phyloP scores from a whole-genome alignment of 2,329 filamentous ascomycete species.

The Achaetomium macrosporum region DNA sequence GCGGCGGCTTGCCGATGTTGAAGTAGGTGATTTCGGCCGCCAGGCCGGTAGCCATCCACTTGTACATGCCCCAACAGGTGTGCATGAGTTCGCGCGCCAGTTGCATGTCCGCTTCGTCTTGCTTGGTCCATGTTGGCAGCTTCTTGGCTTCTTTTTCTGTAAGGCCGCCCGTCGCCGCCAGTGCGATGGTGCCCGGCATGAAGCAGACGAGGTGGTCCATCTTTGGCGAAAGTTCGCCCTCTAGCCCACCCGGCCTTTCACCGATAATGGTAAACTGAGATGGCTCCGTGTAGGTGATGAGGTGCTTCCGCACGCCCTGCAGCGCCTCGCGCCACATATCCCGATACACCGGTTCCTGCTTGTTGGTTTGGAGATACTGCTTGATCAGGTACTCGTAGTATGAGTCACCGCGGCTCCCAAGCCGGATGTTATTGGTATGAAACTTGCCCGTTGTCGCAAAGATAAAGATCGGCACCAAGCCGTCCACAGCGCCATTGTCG shows the following conservation, averaged over 20 bases:
- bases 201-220: conserved; percentile 99
- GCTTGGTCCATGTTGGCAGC: conserved; percentile 63
- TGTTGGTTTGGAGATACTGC: conserved; percentile 90
- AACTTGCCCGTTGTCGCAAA: conserved; percentile 74
- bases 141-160: conserved; percentile 70
- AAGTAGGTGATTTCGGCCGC: conserved; percentile 95
- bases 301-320: conserved; percentile 79
- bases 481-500: conserved; percentile 70
- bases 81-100: conserved; percentile 89
- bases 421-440: conserved; percentile 75
- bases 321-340: conserved; percentile 92
- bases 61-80: conserved; percentile 98
- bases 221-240: conserved; percentile 65
- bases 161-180: conserved; percentile 75
- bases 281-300: conserved; percentile 80
- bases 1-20: conserved; percentile 63
- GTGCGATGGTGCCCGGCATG: conserved; percentile 90
- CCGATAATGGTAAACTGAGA: conserved; percentile 83
- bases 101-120: conserved; percentile 80
- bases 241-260: conserved; percentile 72
- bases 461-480: conserved; percentile 87
- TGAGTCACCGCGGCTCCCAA: conserved; percentile 91
- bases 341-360: conserved; percentile 76
- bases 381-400: conserved; percentile 99
- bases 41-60: conserved; percentile 81